phyloP scores from a whole-genome alignment of 2,329 filamentous ascomycete species.

The Cyphellophora europaea region DNA sequence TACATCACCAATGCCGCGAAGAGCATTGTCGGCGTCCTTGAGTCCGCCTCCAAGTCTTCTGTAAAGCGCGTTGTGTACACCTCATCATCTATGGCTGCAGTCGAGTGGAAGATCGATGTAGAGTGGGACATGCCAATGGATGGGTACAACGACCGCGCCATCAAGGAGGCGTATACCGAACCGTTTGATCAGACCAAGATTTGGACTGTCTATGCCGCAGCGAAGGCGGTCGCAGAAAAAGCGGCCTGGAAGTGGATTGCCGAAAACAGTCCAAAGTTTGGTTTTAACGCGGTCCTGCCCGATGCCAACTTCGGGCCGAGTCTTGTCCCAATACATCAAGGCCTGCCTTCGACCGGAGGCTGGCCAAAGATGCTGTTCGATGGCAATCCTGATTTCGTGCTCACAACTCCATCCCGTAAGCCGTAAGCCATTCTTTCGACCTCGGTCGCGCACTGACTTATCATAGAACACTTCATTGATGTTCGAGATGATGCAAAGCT shows the following conservation, averaged over 20 bases:
- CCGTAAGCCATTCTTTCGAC: no score
- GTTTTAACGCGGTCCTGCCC: slow-evolving; percentile 19
- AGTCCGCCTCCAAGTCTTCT: slow-evolving; percentile 10
- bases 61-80: slow-evolving; percentile 23
- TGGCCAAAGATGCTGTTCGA: not conserved
- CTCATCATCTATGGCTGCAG: slow-evolving; percentile 13
- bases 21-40: slow-evolving; percentile 30
- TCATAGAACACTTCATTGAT: slow-evolving; percentile 22
- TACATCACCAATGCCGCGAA: slow-evolving; percentile 37
- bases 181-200: slow-evolving; percentile 23
- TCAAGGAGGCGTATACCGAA: slow-evolving; percentile 27
- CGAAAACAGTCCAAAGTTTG: slow-evolving; percentile 22
- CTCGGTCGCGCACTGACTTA: no score
- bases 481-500: slow-evolving; percentile 42
- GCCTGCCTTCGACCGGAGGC: not conserved
- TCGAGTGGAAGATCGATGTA: slow-evolving; percentile 21
- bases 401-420: not conserved
- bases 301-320: slow-evolving; percentile 11
- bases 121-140: slow-evolving; percentile 28
- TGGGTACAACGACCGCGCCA: slow-evolving; percentile 27
- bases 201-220: slow-evolving; percentile 28
- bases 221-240: slow-evolving; percentile 30
- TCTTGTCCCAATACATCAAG: slow-evolving; percentile 3
- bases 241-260: slow-evolving; percentile 30
- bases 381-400: not conserved